Percentiles rank a stretch among this genome's conserved stretches.
phyloP scores from a whole-genome alignment of 2,329 filamentous ascomycete species.

The Pestalotiopsis sp. region DNA sequence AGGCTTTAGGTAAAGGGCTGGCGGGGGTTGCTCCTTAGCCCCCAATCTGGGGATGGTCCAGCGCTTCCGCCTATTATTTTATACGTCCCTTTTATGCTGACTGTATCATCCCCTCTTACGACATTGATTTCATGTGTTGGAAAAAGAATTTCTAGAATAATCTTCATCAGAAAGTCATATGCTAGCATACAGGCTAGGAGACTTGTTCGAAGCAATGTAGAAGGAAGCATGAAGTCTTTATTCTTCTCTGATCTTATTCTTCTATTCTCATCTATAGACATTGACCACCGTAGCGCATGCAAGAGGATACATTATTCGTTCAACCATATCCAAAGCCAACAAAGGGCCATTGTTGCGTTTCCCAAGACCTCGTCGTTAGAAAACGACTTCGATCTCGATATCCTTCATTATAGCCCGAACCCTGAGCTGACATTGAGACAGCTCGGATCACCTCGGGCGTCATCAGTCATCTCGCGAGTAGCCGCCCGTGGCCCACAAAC shows the following conservation, averaged over 20 bases:
- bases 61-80: no score
- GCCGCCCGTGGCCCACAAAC: background rate
- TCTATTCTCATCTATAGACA: background rate
- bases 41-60: no score
- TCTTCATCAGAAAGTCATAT: no score
- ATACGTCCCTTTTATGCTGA: no score
- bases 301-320: background rate
- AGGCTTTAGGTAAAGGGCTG: no score
- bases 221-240: background rate
- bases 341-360: background rate
- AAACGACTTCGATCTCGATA: background rate
- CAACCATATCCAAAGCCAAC: background rate
- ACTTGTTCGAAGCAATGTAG: background rate
- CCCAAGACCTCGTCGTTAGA: background rate
- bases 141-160: no score
- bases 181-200: no score
- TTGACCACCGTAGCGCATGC: background rate
- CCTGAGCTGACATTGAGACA: background rate
- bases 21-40: no score
- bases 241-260: background rate
- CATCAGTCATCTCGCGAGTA: background rate
- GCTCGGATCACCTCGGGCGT: background rate
- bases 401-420: background rate
- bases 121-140: no score
- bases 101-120: no score